Evolutionary conservation across 805 yeast genomes (phyloP), one percentile per base, ranked within the genome.

Genomic region (Debaryomyces hansenii): DNA sequence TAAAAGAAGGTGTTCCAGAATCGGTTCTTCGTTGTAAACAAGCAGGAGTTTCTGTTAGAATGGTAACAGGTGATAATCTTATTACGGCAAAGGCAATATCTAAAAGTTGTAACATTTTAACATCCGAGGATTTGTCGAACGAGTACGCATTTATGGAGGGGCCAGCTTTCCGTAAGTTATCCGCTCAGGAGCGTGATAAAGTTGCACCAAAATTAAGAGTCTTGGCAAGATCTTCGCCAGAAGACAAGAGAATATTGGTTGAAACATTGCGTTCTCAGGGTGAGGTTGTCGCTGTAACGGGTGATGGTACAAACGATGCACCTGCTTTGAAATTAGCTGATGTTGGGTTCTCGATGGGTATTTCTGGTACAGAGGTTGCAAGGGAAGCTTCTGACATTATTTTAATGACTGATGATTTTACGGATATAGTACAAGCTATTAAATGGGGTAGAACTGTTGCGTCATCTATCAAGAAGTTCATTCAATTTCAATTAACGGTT

Each of bases 231-330:
- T 90, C 97, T 1, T 85, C 95, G 10, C 99, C 99, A 2, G 96
- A 92, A 54, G 99, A 94, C 69, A 94, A 94, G 68, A 75, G 96
- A 48, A 71, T 88, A 24, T 75, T 94, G 38, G 99, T 95, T 31
- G 87, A 85, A 51, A 83, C 90, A 10, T 74, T 94, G 56, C 84
- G 85, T 58, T 73, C 77, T 32, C 75, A 83, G 60, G 96, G 95
- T 20, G 97, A 94, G 60, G 96, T 92, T 31, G 99, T 94, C 41
- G 99, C 99, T 1, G 98, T 92, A 31, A 94, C 99, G 33, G 99
- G 99, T 62, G 99, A 94, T 66, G 99, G 99, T 68, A 92, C 98
- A 7, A 94, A 94, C 65, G 99, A 94, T 76, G 99, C 98, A 0
- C 97, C 97, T 12, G 98, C 99, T 3, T 78, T 94, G 60, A 90